phyloP scores from a whole-genome alignment of 169 alveolate genomes.

The Plasmodium vivax region DNA sequence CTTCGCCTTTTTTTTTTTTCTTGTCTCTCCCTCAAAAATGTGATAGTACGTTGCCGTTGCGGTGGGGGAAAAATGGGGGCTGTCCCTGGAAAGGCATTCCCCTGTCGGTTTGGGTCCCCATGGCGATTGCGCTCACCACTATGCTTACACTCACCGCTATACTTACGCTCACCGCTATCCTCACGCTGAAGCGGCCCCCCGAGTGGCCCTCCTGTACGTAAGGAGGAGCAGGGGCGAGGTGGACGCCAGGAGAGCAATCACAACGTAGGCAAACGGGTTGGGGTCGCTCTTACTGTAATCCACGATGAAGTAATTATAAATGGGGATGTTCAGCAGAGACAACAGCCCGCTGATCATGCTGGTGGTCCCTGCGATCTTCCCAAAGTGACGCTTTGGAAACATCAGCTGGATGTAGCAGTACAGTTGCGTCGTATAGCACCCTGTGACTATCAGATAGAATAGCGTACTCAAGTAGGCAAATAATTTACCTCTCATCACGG shows the following conservation, averaged over 20 bases:
- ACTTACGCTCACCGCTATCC: not conserved
- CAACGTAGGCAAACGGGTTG: slow-evolving; percentile 50
- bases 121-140: no score
- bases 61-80: not conserved
- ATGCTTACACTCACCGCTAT: not conserved
- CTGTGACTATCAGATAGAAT: slow-evolving; percentile 75
- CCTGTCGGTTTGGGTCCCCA: not conserved
- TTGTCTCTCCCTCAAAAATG: not conserved
- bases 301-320: slow-evolving; percentile 68
- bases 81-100: not conserved
- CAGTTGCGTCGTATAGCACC: slow-evolving; percentile 78
- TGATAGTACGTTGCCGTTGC: not conserved
- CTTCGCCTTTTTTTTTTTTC: not conserved
- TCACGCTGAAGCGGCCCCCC: not conserved
- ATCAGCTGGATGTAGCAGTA: slow-evolving; percentile 75
- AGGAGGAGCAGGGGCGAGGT: slow-evolving; percentile 33
- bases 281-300: slow-evolving; percentile 42
- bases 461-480: slow-evolving; percentile 75
- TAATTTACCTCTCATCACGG: slow-evolving; percentile 40
- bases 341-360: slow-evolving; percentile 78
- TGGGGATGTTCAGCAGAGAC: slow-evolving; percentile 76
- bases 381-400: slow-evolving; percentile 78
- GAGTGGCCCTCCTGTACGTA: not conserved
- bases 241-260: slow-evolving; percentile 29
- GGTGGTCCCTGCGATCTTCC: slow-evolving; percentile 79